Evolutionary conservation across 2,329 filamentous ascomycete genomes (phyloP).

Genomic region (Cladosporium sp.): DNA sequence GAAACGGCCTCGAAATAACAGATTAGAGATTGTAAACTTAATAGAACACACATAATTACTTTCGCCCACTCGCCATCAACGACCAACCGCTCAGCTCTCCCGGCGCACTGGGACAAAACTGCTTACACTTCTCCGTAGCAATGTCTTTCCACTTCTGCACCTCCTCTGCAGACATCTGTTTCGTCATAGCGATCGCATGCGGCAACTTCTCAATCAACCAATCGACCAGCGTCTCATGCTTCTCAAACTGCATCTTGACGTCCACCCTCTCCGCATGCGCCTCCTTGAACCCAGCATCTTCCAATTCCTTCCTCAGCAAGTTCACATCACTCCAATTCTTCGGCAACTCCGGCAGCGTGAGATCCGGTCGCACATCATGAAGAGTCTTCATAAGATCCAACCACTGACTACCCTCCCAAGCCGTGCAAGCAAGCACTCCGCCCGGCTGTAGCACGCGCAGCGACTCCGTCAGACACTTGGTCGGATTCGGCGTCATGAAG

Average conservation of each 20-base stretch:
- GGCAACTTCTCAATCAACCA: constrained; percentile 23
- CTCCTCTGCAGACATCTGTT: constrained; percentile 22
- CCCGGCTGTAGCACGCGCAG: constrained; percentile 23
- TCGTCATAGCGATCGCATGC: constrained; percentile 20
- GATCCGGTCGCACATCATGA: constrained; percentile 19
- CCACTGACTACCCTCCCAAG: constrained; percentile 29
- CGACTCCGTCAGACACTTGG: constrained; percentile 24
- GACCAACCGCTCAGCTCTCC: constrained; percentile 23
- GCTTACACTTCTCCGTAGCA: constrained; percentile 20
- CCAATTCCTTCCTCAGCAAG: constrained; percentile 21
- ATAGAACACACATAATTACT: constrained; percentile 15
- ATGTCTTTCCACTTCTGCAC: constrained; percentile 15
- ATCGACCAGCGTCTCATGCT: constrained; percentile 18
- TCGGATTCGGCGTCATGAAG: constrained; percentile 27
- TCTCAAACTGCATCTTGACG: constrained; percentile 24
- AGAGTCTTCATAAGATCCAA: constrained; percentile 23
- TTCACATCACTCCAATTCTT: constrained; percentile 21
- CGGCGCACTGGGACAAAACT: constrained; percentile 21
- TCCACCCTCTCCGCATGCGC: constrained; percentile 20
- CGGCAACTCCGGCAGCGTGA: constrained; percentile 20
- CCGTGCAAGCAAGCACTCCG: constrained; percentile 24
- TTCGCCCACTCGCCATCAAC: constrained; percentile 26
- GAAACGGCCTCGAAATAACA: too few relatives aligned
- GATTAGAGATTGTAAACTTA: too few relatives aligned
- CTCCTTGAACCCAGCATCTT: constrained; percentile 28